Percentiles rank a stretch among this genome's conserved stretches.
phyloP scores from a whole-genome alignment of 1,284 basidiomycete genomes.

The Sanghuangporus sanghuang region DNA sequence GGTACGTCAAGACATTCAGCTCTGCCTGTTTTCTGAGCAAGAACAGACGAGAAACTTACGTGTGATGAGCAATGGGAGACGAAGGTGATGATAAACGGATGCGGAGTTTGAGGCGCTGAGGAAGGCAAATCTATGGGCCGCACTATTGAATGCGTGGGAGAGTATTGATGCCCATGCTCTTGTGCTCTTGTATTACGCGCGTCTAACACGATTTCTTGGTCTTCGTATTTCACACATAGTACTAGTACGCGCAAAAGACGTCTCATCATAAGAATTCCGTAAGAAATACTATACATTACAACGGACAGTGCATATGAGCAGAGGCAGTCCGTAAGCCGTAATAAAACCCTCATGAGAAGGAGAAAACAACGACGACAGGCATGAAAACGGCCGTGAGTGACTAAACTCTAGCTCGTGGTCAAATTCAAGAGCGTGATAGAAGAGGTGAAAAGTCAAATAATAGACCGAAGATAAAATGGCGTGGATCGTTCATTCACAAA shows the following conservation, averaged over 20 bases:
- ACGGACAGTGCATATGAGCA: not conserved
- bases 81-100: not conserved
- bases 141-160: not conserved
- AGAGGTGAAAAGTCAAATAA: not conserved
- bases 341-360: not conserved
- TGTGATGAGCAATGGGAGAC: not conserved
- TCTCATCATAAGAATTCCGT: conserved; percentile 4
- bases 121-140: not conserved
- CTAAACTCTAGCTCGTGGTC: no score
- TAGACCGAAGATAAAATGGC: not conserved
- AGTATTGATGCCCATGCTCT: not conserved
- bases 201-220: not conserved
- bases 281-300: conserved; percentile 12
- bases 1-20: not conserved
- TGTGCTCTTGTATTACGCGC: no score
- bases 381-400: not conserved
- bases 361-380: not conserved
- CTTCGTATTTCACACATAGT: not conserved
- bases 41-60: not conserved
- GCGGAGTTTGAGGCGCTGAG: not conserved
- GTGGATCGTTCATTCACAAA: not conserved
- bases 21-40: not conserved
- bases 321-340: conserved; percentile 1
- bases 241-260: not conserved
- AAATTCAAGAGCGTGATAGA: conserved; percentile 3